Evolutionary conservation across 345 rosid species (phyloP), one percentile per base, ranked within the genome.

Genomic region (Camelina neglecta): DNA sequence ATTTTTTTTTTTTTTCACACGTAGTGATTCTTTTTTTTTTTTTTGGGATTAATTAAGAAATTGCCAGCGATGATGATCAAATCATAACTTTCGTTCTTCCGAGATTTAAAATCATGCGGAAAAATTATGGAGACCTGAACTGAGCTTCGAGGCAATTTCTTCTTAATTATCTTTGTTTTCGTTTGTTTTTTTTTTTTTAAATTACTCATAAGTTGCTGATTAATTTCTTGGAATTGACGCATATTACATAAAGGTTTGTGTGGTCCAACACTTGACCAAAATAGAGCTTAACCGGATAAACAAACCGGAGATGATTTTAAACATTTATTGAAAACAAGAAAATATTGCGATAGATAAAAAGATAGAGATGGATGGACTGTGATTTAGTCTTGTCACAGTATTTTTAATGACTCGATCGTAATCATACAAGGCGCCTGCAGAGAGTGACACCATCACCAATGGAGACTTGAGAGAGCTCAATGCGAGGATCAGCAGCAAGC

Each of bases 381-480:
- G 36, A 33, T 33, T 6, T 35, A 35, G 38, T 35, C 38, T 35
- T 35, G 38, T 35, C 38, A 35, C 38, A 35, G 38, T 35, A 8
- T 35, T 2, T 61, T 60, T 26, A 29, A 16, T 61, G 68, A 42
- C 11, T 12, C n/a, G 29, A 26, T 63, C 24, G 53, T 42, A 33
- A 24, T 77, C 77, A 78, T 8, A 74, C 71, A 48, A 74, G 57
- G 51, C 88, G 84, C 72, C 85, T 79, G 48, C 87, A 86, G 49
- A 92, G 86, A 6, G 90, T 86, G 66, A 87, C 81, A 65, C 94
- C 94, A 80, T 88, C 96, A 15, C 92, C 94, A 11, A 85, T 56
- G 8, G 92, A 83, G 45, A 83, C 85, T 49, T 78, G 87, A 26
- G 86, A 88, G 3, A 88, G 29, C 41, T 88, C 85, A 51, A 88